These are phyloP conservation scores for Tuber indicum DNA, from an alignment of 495 filamentous ascomycete genomes.

Conservation along the genomic window DNA sequence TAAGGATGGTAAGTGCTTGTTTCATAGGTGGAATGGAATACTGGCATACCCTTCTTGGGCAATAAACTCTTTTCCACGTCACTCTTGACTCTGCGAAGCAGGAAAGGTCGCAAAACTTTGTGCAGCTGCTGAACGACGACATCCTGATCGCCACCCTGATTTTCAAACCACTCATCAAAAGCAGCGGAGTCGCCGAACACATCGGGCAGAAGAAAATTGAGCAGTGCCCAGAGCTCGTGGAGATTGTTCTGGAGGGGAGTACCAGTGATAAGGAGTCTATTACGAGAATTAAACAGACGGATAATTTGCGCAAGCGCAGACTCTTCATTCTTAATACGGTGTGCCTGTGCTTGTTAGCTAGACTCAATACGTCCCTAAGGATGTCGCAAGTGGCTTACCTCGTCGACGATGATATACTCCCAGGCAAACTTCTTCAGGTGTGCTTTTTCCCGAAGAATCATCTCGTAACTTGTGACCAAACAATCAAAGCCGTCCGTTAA, in stretches of 20 bases:
- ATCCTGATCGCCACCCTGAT: constrained; percentile 82
- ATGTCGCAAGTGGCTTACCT: constrained; percentile 42
- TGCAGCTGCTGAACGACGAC: constrained; percentile 96
- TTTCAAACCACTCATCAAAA: constrained; percentile 98
- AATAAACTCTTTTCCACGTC: constrained; percentile 98
- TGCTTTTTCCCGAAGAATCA: constrained; percentile 91
- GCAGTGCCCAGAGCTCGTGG: constrained; percentile 96
- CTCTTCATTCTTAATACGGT: constrained; percentile 99
- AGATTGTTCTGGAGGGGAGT: constrained; percentile 98
- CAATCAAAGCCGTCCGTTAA: constrained; percentile 89
- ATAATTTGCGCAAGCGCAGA: constrained; percentile 96
- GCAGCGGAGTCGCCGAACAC: constrained; percentile 96
- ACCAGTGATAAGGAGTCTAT: constrained; percentile 91
- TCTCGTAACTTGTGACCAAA: constrained; percentile 92
- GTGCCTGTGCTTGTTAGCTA: constrained; percentile 48
- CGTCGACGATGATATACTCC: constrained; percentile 99
- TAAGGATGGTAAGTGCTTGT: constrained; percentile 17
- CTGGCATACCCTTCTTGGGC: constrained; percentile 65
- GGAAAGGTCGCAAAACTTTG: constrained; percentile 83
- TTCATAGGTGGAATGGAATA: constrained; percentile 1
- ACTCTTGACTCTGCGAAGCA: constrained; percentile 92
- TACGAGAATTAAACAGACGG: constrained; percentile 91
- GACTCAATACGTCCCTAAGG: not conserved
- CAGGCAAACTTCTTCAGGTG: constrained; percentile 96
- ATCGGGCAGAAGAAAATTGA: constrained; percentile 95